A percentile compares a stretch with the other conserved stretches of the same genome.
These are phyloP conservation scores for Albifimbria verrucaria DNA, from an alignment of 2,329 filamentous ascomycete species.

Conservation along the genomic window DNA sequence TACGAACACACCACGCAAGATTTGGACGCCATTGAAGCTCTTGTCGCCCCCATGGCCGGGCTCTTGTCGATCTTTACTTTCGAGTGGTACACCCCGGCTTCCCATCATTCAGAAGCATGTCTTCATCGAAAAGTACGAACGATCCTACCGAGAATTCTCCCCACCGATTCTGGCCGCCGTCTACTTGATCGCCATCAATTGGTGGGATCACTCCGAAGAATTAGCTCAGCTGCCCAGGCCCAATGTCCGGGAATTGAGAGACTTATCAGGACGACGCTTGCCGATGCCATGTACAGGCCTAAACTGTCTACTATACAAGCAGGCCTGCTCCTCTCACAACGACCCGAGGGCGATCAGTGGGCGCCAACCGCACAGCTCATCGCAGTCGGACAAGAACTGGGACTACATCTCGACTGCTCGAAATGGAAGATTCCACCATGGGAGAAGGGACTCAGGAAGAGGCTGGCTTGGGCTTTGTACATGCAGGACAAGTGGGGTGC, in stretches of 20 bases:
- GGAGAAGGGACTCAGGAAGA: constrained; percentile 81
- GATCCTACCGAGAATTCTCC: constrained; percentile 69
- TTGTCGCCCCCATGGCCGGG: constrained; percentile 76
- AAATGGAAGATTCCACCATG: constrained; percentile 84
- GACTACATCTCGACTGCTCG: constrained; percentile 83
- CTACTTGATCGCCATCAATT: constrained; percentile 82
- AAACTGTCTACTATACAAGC: constrained; percentile 81
- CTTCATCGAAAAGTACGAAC: constrained; percentile 74
- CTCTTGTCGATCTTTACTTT: constrained; percentile 78
- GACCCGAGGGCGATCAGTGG: constrained; percentile 76
- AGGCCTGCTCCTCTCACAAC: constrained; percentile 69
- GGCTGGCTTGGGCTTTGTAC: constrained; percentile 86
- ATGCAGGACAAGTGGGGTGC: constrained; percentile 94
- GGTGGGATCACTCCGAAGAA: constrained; percentile 74
- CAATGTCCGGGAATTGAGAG: constrained; percentile 71
- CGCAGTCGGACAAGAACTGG: constrained; percentile 81
- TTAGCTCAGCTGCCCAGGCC: constrained; percentile 64
- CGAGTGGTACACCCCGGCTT: constrained; percentile 72
- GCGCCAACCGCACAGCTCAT: constrained; percentile 84
- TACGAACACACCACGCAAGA: constrained; percentile 68
- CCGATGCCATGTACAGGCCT: constrained; percentile 74
- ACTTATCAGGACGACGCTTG: constrained; percentile 68
- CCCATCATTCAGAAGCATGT: constrained; percentile 80
- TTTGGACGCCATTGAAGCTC: constrained; percentile 68
- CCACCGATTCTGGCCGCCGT: constrained; percentile 75